Conservation (phyloP, 1,284 basidiomycete species). For the Cutaneotrichosporon cyanovorans region DNA sequence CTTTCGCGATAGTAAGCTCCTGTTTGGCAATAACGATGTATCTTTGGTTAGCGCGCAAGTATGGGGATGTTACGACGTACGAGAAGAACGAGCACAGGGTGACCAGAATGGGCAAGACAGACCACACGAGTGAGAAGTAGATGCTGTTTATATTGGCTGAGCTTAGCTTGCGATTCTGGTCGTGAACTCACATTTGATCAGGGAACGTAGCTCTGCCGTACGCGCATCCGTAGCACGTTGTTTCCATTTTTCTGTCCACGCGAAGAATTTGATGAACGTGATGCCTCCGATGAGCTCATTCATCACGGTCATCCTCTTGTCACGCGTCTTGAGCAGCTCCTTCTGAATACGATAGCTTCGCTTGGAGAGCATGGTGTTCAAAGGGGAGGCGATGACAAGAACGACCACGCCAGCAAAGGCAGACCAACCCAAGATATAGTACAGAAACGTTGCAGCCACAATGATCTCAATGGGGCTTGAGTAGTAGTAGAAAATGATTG, state of each 20-base stretch:
- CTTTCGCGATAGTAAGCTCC: slow-evolving; percentile 45
- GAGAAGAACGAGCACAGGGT: slow-evolving; percentile 45
- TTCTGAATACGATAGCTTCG: slow-evolving; percentile 70
- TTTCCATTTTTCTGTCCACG: slow-evolving; percentile 46
- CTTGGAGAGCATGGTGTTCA: slow-evolving; percentile 41
- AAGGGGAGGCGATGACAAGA: slow-evolving; percentile 63
- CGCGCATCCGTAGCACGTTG: slow-evolving; percentile 37
- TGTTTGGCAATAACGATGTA: slow-evolving; percentile 44
- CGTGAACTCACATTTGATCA: slow-evolving; percentile 29
- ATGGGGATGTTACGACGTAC: slow-evolving; percentile 14
- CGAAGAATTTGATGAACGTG: slow-evolving; percentile 43
- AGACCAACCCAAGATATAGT: slow-evolving; percentile 67
- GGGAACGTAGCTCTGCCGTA: slow-evolving; percentile 35
- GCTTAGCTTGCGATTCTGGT: slow-evolving; percentile 2
- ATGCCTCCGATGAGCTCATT: slow-evolving; percentile 71
- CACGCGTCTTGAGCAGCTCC: slow-evolving; percentile 62
- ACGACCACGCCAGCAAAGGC: slow-evolving; percentile 79
- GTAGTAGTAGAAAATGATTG: slow-evolving; percentile 50
- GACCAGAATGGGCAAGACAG: slow-evolving; percentile 39
- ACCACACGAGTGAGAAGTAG: slow-evolving; percentile 34
- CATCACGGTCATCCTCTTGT: slow-evolving; percentile 75
- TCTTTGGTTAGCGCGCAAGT: slow-evolving; percentile 16
- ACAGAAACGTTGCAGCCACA: slow-evolving; percentile 68
- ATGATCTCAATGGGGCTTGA: slow-evolving; percentile 70
- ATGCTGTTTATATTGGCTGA: slow-evolving; percentile 31